A percentile compares a stretch with the other conserved stretches of the same genome.
Conservation (phyloP, 345 rosid species). For the Hibiscus tridactylites region DNA sequence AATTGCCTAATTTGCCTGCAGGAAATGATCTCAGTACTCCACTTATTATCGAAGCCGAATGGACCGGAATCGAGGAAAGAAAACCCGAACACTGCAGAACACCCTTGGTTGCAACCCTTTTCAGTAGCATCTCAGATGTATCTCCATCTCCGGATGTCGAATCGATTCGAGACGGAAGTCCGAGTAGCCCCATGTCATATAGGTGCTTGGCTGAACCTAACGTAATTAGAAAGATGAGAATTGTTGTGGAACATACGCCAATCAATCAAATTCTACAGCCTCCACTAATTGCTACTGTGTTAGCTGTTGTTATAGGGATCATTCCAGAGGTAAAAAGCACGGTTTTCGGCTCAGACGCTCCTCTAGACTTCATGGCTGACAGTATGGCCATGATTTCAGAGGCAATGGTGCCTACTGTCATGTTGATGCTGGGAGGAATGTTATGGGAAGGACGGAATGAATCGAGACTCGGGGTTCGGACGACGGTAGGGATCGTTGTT, state of each 20-base stretch:
- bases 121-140: slow-evolving; percentile 1
- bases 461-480: slow-evolving; percentile 29
- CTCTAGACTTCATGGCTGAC: slow-evolving; percentile 21
- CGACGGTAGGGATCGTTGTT: slow-evolving; percentile 34
- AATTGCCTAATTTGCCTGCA: neutral
- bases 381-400: slow-evolving; percentile 19
- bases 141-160: slow-evolving; percentile 10
- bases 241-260: slow-evolving; percentile 18
- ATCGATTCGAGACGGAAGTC: neutral
- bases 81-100: slow-evolving; percentile 26
- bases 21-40: slow-evolving; percentile 15
- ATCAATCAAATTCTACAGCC: slow-evolving; percentile 24
- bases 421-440: slow-evolving; percentile 28
- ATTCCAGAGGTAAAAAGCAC: slow-evolving; percentile 5
- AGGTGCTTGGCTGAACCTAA: slow-evolving; percentile 24
- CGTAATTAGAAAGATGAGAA: slow-evolving; percentile 17
- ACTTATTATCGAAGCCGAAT: slow-evolving; percentile 36
- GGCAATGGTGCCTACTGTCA: slow-evolving; percentile 24
- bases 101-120: slow-evolving; percentile 29
- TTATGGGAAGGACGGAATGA: slow-evolving; percentile 25
- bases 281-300: slow-evolving; percentile 15
- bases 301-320: slow-evolving; percentile 17
- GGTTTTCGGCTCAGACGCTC: slow-evolving; percentile 14
- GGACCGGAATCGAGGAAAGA: slow-evolving; percentile 25
- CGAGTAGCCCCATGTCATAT: slow-evolving; percentile 11